Evolutionary conservation across 306 rosid genomes (phyloP), one percentile per base, ranked within the genome.

Genomic region (Chamaecrista fasciculata): DNA sequence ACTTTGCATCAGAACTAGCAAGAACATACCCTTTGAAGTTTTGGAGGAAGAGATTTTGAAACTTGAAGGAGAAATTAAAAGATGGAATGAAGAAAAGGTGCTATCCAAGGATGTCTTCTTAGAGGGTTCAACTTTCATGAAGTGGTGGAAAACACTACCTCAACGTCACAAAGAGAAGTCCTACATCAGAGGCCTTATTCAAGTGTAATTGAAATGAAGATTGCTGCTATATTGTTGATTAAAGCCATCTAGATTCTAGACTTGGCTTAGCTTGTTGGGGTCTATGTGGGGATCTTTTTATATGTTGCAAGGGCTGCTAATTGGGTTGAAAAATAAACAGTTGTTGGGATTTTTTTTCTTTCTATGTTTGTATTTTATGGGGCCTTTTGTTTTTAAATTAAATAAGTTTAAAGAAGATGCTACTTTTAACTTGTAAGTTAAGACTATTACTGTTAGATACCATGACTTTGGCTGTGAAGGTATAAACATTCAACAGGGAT

Each of bases 81-180:
- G 50, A 3, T 90, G 98, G 97, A n/a, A 4, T 53, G 11, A 42
- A 0, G 6, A 20, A 0, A 1, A 21, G 1, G 71, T 4, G 50
- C 33, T 83, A 1, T 71, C 43, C 23, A 74, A 34, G 49, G 87
- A 87, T 25, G 84, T 85, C 26, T 74, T 93, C 55, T 19, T 76
- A 11, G 31, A 43, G 62, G 78, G 71, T 3, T 82, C 98, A 18
- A 83, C 81, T 23, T 80, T 87, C 34, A 34, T 58, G 19, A 67
- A 42, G 58, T 82, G 85, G 83, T 84, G 88, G 88, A 76, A 73
- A 2, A 18, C 6, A 19, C 91, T 90, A 4, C 86, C 85, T 15
- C 12, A 18, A 2, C 40, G 75, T 5, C 77, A 81, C 44, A 78
- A 69, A 66, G 42, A 26, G 21, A 25, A 11, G 16, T 76, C 85